Conservation (phyloP, 768 basidiomycete genomes). For the Suillus paluster region DNA sequence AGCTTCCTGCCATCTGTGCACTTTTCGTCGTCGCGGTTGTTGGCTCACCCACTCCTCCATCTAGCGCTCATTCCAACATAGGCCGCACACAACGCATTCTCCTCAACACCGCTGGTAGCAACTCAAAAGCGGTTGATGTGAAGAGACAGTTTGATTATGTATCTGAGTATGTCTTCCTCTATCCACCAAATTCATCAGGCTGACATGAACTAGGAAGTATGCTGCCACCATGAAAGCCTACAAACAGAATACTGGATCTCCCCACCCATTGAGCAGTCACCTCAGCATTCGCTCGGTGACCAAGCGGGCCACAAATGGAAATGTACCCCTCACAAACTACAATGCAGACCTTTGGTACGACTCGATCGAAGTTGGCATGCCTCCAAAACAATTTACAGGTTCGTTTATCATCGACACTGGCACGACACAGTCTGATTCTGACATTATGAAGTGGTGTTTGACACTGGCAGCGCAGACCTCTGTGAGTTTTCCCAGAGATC, state of each 20-base stretch:
- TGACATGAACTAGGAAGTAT: constrained; percentile 40
- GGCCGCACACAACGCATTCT: too few species aligned
- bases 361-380: constrained; percentile 48
- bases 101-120: too few species aligned
- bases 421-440: background rate
- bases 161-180: too few species aligned
- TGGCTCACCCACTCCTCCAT: too few species aligned
- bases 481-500: constrained; percentile 11
- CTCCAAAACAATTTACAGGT: constrained; percentile 44
- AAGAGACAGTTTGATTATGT: too few species aligned
- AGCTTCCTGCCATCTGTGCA: too few species aligned
- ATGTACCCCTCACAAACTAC: constrained; percentile 34
- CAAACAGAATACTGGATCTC: constrained; percentile 44
- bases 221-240: constrained; percentile 44
- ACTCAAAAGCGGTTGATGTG: too few species aligned
- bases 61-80: too few species aligned
- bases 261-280: constrained; percentile 33
- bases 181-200: too few species aligned
- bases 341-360: constrained; percentile 10
- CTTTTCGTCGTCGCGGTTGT: too few species aligned
- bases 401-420: constrained; percentile 1
- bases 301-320: constrained; percentile 21
- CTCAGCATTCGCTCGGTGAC: background rate
- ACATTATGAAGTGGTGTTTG: constrained; percentile 44
- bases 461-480: constrained; percentile 55